Evolutionary conservation across 768 basidiomycete species (phyloP).

Genomic region (Dentipellis fragilis): DNA sequence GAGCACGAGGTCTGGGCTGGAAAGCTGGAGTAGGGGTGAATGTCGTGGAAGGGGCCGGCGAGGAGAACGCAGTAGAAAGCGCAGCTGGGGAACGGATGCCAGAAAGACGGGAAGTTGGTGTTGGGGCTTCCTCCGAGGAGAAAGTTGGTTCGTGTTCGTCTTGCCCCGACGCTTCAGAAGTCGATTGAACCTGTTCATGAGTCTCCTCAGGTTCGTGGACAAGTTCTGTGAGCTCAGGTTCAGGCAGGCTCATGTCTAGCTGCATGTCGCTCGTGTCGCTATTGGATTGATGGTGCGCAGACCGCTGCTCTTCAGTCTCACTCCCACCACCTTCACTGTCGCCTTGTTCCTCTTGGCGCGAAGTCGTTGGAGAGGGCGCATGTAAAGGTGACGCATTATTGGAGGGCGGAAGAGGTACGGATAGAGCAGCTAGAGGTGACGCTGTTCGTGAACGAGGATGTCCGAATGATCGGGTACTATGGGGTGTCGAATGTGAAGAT

Average conservation of each 20-base stretch:
- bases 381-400: slow-evolving; percentile 2
- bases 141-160: slow-evolving; percentile 51
- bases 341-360: not conserved
- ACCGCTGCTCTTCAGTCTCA: not conserved
- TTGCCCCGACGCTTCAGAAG: not conserved
- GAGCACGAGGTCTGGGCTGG: slow-evolving; percentile 48
- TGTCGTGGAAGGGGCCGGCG: slow-evolving; percentile 43
- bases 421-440: slow-evolving; percentile 6
- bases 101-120: slow-evolving; percentile 5
- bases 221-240: not conserved
- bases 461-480: slow-evolving; percentile 8
- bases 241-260: slow-evolving; percentile 1
- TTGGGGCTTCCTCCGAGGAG: slow-evolving; percentile 46
- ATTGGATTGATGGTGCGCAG: not conserved
- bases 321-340: not conserved
- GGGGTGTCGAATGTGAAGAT: slow-evolving; percentile 53
- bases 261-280: slow-evolving; percentile 2
- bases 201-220: too few species aligned
- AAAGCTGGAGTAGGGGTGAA: slow-evolving; percentile 67
- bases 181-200: too few species aligned
- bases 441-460: not conserved
- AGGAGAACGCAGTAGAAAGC: slow-evolving; percentile 36
- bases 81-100: slow-evolving; percentile 24
- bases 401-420: slow-evolving; percentile 11
- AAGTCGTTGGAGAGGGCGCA: not conserved